Percentiles rank a stretch among this genome's conserved stretches.
These are phyloP conservation scores for Pestalotiopsis sp. DNA, from an alignment of 2,329 filamentous ascomycete species.

Conservation along the genomic window DNA sequence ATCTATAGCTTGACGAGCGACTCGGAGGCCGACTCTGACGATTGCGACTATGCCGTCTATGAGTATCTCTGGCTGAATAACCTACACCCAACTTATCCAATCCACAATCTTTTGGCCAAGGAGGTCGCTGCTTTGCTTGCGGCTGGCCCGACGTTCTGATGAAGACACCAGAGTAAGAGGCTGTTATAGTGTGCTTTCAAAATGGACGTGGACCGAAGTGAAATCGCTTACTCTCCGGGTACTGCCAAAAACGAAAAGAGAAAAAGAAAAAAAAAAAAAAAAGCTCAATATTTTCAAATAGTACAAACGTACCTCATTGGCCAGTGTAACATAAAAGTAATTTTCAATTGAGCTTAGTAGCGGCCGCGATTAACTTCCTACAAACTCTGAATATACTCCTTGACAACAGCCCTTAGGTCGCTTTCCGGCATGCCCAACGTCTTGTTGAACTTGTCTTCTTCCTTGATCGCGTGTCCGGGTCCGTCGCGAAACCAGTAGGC, in stretches of 20 bases:
- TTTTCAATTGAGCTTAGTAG: neutral
- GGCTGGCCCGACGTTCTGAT: conserved; percentile 40
- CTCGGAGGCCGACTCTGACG: conserved; percentile 39
- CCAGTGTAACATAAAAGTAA: no score
- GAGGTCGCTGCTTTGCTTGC: conserved; percentile 42
- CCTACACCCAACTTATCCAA: conserved; percentile 64
- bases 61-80: conserved; percentile 67
- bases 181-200: no score
- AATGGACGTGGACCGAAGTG: no score
- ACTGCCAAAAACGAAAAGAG: no score
- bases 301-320: no score
- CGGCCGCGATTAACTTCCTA: neutral
- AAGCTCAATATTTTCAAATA: no score
- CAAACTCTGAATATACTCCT: neutral
- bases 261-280: no score
- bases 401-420: neutral
- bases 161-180: neutral
- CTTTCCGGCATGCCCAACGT: conserved; percentile 6
- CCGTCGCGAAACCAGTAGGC: conserved; percentile 16
- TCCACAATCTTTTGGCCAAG: conserved; percentile 61
- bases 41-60: conserved; percentile 57
- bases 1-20: conserved; percentile 44
- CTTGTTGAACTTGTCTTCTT: conserved; percentile 14
- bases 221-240: no score
- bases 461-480: conserved; percentile 8